phyloP scores from a whole-genome alignment of 1,139 yeast species.

The Hemisphaericaspora lyxosophila region DNA sequence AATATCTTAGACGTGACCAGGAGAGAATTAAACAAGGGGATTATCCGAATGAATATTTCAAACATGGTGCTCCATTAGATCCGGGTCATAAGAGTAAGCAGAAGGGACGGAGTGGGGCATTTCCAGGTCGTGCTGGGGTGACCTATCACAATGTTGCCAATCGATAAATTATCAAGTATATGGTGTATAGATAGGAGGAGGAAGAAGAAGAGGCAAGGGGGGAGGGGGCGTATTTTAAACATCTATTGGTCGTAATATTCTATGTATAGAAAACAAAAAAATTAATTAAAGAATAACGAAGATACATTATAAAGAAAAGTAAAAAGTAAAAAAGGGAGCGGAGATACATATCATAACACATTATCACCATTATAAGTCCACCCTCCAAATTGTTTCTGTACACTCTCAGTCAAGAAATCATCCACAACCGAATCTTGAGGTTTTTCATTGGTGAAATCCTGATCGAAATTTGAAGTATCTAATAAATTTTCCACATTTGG shows the following conservation, averaged over 20 bases:
- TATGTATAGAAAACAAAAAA: constrained; percentile 1
- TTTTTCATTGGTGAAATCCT: constrained; percentile 87
- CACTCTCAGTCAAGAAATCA: constrained; percentile 83
- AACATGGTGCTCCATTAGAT: constrained; percentile 39
- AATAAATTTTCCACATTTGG: constrained; percentile 85
- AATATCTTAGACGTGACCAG: constrained; percentile 34
- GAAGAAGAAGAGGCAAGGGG: not conserved
- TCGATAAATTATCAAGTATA: constrained; percentile 12
- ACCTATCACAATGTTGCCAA: constrained; percentile 43
- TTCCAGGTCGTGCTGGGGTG: constrained; percentile 43
- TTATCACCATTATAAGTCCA: constrained; percentile 90
- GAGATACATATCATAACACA: constrained; percentile 15
- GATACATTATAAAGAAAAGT: too few relatives aligned
- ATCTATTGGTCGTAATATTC: constrained; percentile 3
- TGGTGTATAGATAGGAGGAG: not conserved
- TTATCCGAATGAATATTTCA: constrained; percentile 26
- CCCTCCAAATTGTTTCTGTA: constrained; percentile 96
- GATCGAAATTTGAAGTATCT: constrained; percentile 91
- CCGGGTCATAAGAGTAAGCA: constrained; percentile 24
- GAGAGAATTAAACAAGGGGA: constrained; percentile 35
- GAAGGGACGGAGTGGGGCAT: constrained; percentile 30
- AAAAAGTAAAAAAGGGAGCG: too few relatives aligned
- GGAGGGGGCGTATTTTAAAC: not conserved
- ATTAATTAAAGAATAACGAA: not conserved
- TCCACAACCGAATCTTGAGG: constrained; percentile 97